phyloP scores from a whole-genome alignment of 768 basidiomycete species.

The Lentinula sp. region DNA sequence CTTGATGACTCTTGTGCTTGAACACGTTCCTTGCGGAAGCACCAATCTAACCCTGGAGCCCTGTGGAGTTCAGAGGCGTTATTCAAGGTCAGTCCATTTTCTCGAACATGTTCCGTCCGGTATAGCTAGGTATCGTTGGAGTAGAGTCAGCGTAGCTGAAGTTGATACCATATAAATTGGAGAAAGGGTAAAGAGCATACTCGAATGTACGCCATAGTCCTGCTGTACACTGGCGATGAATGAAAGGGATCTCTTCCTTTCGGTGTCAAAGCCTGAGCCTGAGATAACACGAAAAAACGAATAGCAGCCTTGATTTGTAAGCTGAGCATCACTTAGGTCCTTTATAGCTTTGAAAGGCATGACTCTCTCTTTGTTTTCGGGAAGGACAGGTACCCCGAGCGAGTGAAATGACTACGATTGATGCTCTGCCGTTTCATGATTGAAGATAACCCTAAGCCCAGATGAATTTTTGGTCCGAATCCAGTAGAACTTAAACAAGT shows the following conservation, averaged over 20 bases:
- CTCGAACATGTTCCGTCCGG: background rate
- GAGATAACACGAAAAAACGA: background rate
- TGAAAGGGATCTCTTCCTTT: background rate
- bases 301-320: background rate
- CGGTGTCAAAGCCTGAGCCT: background rate
- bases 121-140: background rate
- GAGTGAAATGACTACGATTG: background rate
- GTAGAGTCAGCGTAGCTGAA: background rate
- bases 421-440: background rate
- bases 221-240: background rate
- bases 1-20: background rate
- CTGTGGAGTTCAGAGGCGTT: background rate
- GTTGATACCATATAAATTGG: background rate
- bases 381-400: conserved; percentile 1
- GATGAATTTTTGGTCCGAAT: background rate
- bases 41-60: background rate
- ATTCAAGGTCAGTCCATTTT: background rate
- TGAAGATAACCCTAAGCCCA: background rate
- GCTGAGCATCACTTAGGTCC: background rate
- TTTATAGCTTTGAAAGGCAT: background rate
- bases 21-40: background rate
- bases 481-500: background rate
- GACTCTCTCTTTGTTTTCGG: background rate
- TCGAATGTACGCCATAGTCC: background rate
- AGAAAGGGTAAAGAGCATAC: background rate